Percentiles rank a stretch among this genome's conserved stretches.
Conservation (phyloP, 768 basidiomycete genomes). For the Leucocoprinus leucothites region DNA sequence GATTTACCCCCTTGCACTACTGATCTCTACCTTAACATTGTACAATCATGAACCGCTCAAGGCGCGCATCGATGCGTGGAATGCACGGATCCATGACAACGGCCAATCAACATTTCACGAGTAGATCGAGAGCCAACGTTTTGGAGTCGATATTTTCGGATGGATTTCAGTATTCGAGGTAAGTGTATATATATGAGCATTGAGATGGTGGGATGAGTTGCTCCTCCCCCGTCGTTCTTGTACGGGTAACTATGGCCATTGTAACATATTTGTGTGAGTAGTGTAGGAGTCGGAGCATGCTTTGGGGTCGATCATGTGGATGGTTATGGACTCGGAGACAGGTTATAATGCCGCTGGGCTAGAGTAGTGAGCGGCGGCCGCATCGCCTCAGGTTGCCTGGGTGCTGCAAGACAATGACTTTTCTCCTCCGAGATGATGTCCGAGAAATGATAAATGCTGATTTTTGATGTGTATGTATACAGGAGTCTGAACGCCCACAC, state of each 20-base stretch:
- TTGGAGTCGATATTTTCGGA: conserved; percentile 20
- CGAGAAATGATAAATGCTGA: too few relatives aligned
- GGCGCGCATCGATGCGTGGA: neutral
- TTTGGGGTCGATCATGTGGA: too few relatives aligned
- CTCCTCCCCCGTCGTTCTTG: neutral
- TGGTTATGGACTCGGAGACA: too few relatives aligned
- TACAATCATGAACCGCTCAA: neutral
- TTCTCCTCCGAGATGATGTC: neutral
- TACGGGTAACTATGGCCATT: neutral
- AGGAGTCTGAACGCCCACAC: conserved; percentile 44
- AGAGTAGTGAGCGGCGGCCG: too few relatives aligned
- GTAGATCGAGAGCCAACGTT: conserved; percentile 13
- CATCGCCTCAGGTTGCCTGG: too few relatives aligned
- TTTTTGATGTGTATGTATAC: neutral
- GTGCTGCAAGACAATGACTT: too few relatives aligned
- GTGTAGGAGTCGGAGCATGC: too few relatives aligned
- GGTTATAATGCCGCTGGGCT: too few relatives aligned
- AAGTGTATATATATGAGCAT: conserved; percentile 8
- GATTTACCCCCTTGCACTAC: neutral
- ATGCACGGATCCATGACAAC: neutral
- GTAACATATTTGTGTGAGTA: too few relatives aligned
- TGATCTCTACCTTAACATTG: neutral
- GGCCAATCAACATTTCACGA: neutral
- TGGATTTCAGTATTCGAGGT: conserved; percentile 41
- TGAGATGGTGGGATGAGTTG: too few relatives aligned